Base-by-base conservation (phyloP, 2,329 filamentous ascomycete species). In the Trichoderma sp. region DNA sequence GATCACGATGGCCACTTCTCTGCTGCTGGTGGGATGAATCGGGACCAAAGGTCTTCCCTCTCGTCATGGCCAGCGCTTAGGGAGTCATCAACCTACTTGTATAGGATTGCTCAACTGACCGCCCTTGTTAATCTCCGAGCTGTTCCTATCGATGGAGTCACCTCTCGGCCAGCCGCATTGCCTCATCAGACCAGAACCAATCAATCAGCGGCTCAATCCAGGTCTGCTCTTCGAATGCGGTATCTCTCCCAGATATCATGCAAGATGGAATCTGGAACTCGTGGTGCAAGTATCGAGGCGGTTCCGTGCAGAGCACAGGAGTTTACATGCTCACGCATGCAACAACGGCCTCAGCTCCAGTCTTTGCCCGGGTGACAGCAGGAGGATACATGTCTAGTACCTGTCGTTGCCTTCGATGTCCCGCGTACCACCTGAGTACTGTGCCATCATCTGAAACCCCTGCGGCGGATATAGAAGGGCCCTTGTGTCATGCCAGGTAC, bases 371-470 rank as follows among this genome's bases (percentile, higher is more conserved):
- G 34, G 34, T 39, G 34, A 39, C 34, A 14, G 34, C 34, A 39
- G 56, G 67, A 64, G 67, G 63, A 51, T 66, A 67, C 71, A 67
- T 72, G 65, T 67, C 71, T 69, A 63, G 41, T 12, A 55, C 30
- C 30, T 55, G 68, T 64, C n/a, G 63, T 69, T 71, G 67, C 69
- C 71, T 69, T 73, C 59, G 66, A 54, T 65, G 54, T 71, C 61
- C 72, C 71, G 72, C 63, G 72, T 74, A 68, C 63, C 59, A 74
- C 70, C 65, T 64, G 63, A 60, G 59, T 68, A 71, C 67, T 71
- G 72, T 74, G 69, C 71, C 66, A 73, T 73, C 67, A 70, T 73
- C 64, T 74, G 72, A 74, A 74, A 74, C 72, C 61, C 47, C 43
- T 34, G 17, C 28, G 30, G 44, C 15, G 14, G 39, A 30, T 44